Evolutionary conservation across 108 stramenopile species (phyloP).

Genomic region (Schizochytrium sp.): DNA sequence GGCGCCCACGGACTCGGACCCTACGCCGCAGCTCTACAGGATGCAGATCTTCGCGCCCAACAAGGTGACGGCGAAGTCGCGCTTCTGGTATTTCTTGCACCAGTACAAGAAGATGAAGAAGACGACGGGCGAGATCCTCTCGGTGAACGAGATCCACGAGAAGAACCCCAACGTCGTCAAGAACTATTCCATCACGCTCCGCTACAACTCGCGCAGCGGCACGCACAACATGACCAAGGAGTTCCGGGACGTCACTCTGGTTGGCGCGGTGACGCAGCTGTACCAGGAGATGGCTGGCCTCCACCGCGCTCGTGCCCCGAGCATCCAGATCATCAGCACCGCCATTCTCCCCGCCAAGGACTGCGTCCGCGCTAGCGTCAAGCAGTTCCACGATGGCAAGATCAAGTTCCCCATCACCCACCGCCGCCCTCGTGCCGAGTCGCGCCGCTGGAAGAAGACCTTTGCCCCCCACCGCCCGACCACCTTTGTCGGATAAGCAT

Average conservation of each 20-base stretch:
- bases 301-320: constrained; percentile 93
- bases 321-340: constrained; percentile 98
- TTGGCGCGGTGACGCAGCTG: constrained; percentile 88
- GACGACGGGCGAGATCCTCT: constrained; percentile 98
- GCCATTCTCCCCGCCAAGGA: constrained; percentile 74
- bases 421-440: constrained; percentile 74
- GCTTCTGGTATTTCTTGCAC: constrained; percentile 99
- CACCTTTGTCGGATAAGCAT: constrained; percentile 48
- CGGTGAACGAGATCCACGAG: constrained; percentile 88
- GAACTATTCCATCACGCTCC: constrained; percentile 99
- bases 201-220: constrained; percentile 94
- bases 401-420: constrained; percentile 97
- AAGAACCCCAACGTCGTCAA: constrained; percentile 91
- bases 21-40: constrained; percentile 94
- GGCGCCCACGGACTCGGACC: constrained; percentile 86
- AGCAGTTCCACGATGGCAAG: constrained; percentile 74
- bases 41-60: constrained; percentile 94
- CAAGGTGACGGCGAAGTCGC: constrained; percentile 70
- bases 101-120: constrained; percentile 99
- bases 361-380: constrained; percentile 72
- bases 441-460: constrained; percentile 38
- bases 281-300: constrained; percentile 99
- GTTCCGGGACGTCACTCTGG: constrained; percentile 89
- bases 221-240: constrained; percentile 99
- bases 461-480: constrained; percentile 49